These are phyloP conservation scores for Avena atlantica DNA, from an alignment of 176 grass and related monocot species.

Conservation along the genomic window DNA sequence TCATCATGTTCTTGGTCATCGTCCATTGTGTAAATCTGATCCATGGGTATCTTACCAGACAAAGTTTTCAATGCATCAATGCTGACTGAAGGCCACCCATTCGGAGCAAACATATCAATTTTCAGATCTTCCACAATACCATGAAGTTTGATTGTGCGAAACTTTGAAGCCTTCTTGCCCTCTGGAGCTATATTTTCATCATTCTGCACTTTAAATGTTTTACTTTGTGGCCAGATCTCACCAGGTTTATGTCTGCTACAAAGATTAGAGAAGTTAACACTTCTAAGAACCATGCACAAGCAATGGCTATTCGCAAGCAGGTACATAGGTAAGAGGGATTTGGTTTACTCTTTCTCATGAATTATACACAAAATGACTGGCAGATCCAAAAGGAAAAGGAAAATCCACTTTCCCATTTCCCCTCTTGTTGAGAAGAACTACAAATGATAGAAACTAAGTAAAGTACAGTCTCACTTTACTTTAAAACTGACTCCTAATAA, in stretches of 20 bases:
- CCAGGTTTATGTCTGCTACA: conserved; percentile 52
- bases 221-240: conserved; percentile 64
- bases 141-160: conserved; percentile 60
- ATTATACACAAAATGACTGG: conserved; percentile 35
- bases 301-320: conserved; percentile 6
- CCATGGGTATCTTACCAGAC: conserved; percentile 69
- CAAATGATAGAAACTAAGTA: neutral
- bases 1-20: conserved; percentile 43
- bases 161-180: conserved; percentile 64
- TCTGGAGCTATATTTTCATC: conserved; percentile 55
- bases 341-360: conserved; percentile 6
- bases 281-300: conserved; percentile 25
- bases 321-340: conserved; percentile 5
- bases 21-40: conserved; percentile 56
- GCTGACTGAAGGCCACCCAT: conserved; percentile 71
- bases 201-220: conserved; percentile 79
- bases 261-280: conserved; percentile 31
- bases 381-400: neutral
- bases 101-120: conserved; percentile 60
- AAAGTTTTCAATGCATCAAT: conserved; percentile 66
- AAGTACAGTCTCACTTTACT: neutral
- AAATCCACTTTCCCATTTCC: conserved; percentile 19
- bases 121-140: conserved; percentile 63
- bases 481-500: neutral
- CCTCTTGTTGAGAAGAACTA: conserved; percentile 5